phyloP scores from a whole-genome alignment of 305 asterid genomes.

The Fraxinus albicans region DNA sequence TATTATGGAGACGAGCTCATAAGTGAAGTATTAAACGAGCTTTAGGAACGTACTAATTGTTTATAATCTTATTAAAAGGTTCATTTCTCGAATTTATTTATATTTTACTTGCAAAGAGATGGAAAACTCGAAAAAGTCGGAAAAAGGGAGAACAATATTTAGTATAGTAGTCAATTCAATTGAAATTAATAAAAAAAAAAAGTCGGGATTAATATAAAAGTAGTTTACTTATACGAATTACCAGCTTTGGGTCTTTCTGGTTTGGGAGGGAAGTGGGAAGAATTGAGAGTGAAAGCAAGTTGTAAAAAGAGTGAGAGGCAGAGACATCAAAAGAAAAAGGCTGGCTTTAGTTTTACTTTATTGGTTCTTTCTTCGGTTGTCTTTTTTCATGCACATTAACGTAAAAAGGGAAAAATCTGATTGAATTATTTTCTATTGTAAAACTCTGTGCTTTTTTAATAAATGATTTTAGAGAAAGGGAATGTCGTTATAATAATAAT shows the following conservation, averaged over 20 bases:
- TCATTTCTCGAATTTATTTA: background rate
- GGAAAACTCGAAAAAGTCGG: background rate
- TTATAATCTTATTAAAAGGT: background rate
- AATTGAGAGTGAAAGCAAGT: background rate
- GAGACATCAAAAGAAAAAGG: background rate
- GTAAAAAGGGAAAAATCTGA: background rate
- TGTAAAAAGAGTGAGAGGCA: background rate
- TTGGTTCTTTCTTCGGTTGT: background rate
- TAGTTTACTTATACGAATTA: background rate
- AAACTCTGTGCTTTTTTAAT: background rate
- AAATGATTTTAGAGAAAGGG: background rate
- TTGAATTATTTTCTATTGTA: background rate
- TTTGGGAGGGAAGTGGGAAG: background rate
- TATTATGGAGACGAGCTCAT: no score
- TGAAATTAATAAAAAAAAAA: background rate
- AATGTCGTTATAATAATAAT: no score
- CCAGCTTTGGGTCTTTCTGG: background rate
- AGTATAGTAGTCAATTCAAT: slow-evolving; percentile 4
- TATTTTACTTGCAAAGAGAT: background rate
- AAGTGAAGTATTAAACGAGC: background rate
- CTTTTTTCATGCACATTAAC: slow-evolving; percentile 2
- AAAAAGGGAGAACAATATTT: background rate
- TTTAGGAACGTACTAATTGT: no score
- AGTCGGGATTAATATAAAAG: background rate
- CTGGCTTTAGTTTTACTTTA: slow-evolving; percentile 20